A percentile compares a stretch with the other conserved stretches of the same genome.
Conservation (phyloP, 2,329 filamentous ascomycete genomes). For the Pyrenophora tritici-repentis region DNA sequence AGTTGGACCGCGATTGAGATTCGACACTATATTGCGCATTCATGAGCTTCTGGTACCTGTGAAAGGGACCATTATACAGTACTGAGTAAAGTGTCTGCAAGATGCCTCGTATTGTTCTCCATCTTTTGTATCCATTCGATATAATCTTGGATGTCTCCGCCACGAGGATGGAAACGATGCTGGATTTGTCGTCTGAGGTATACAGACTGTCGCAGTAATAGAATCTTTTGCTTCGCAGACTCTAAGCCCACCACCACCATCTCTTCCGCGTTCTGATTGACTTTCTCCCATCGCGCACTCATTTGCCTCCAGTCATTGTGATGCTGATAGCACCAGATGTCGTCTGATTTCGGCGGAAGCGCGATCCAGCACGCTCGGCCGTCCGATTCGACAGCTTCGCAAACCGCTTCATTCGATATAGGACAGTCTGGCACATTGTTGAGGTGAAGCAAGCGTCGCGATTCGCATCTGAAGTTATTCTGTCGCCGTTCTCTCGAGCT, state of each 20-base stretch:
- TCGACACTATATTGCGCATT: background rate
- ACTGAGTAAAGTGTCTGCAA: conserved; percentile 35
- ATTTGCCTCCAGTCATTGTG: conserved; percentile 23
- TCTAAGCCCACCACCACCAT: conserved; percentile 15
- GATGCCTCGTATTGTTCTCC: conserved; percentile 24
- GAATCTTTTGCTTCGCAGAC: conserved; percentile 28
- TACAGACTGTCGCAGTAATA: conserved; percentile 31
- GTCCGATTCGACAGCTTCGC: conserved; percentile 33
- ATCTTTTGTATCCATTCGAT: conserved; percentile 32
- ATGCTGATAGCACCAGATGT: conserved; percentile 26
- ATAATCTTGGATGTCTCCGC: conserved; percentile 29
- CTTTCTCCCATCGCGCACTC: conserved; percentile 23
- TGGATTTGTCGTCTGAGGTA: conserved; percentile 28
- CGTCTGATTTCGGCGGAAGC: conserved; percentile 7
- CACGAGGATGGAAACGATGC: conserved; percentile 31
- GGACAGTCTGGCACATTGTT: conserved; percentile 26
- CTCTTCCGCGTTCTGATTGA: conserved; percentile 23
- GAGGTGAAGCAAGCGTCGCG: conserved; percentile 11
- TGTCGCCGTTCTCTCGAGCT: conserved; percentile 9
- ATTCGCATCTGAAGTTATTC: conserved; percentile 8
- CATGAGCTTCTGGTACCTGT: background rate
- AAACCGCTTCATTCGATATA: conserved; percentile 4
- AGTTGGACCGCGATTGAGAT: background rate
- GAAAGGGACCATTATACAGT: too few species aligned
- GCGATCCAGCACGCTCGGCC: conserved; percentile 22